Conservation (phyloP, 2,329 filamentous ascomycete species). For the Trichophyton verrucosum region DNA sequence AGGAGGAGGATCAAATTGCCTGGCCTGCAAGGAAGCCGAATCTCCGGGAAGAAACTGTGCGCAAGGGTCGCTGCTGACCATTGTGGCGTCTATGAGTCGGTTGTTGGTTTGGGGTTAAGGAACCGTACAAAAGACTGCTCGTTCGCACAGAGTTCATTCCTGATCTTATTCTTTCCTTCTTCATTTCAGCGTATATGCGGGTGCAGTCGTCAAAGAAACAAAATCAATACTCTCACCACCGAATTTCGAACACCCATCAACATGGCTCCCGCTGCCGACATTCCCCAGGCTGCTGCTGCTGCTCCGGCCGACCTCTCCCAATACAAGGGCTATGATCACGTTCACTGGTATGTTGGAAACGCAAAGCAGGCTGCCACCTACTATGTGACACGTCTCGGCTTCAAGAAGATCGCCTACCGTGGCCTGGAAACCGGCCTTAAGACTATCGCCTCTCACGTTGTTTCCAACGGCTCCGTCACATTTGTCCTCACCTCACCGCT, state of each 20-base stretch:
- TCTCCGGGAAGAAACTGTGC: neutral
- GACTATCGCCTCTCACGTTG: slow-evolving; percentile 67
- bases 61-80: slow-evolving; percentile 2
- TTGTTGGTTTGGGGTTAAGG: neutral
- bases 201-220: neutral
- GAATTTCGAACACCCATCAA: neutral
- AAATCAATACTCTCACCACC: neutral
- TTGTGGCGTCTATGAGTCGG: neutral
- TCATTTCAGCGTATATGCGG: no score
- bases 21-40: neutral
- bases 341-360: slow-evolving; percentile 94
- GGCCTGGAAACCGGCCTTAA: slow-evolving; percentile 81
- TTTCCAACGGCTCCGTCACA: slow-evolving; percentile 32
- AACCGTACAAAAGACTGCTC: neutral
- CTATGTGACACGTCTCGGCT: slow-evolving; percentile 79
- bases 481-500: slow-evolving; percentile 34
- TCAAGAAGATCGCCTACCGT: slow-evolving; percentile 67
- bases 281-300: slow-evolving; percentile 19
- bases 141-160: neutral
- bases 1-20: neutral
- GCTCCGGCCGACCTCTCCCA: slow-evolving; percentile 21
- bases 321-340: slow-evolving; percentile 76
- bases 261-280: slow-evolving; percentile 16
- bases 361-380: slow-evolving; percentile 88
- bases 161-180: neutral